A percentile compares a stretch with the other conserved stretches of the same genome.
These are phyloP conservation scores for Gleditsia sinensis DNA, from an alignment of 306 rosid species.

Conservation along the genomic window DNA sequence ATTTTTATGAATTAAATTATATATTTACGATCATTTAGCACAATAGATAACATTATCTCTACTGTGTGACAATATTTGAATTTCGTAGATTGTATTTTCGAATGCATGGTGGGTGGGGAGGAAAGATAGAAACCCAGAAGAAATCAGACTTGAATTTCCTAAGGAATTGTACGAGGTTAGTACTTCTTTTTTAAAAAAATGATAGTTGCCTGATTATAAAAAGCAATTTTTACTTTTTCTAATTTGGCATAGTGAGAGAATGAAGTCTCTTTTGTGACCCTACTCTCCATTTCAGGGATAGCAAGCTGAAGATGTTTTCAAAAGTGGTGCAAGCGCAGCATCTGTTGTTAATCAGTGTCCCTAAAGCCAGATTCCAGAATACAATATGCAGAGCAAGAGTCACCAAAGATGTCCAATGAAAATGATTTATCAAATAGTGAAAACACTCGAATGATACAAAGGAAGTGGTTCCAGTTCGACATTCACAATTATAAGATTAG, in stretches of 20 bases:
- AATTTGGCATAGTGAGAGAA: constrained; percentile 22
- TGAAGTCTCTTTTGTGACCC: constrained; percentile 16
- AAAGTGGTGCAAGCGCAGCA: constrained; percentile 75
- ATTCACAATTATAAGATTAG: no score
- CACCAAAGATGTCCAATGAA: constrained; percentile 48
- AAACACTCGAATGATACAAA: constrained; percentile 45
- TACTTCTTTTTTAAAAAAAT: constrained; percentile 17
- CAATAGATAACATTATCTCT: neutral
- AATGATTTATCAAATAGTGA: constrained; percentile 57
- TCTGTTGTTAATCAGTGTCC: constrained; percentile 50
- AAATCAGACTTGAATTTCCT: constrained; percentile 77
- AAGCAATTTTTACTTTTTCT: constrained; percentile 27
- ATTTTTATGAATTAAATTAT: no score
- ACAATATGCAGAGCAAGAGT: constrained; percentile 41
- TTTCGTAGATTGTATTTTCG: constrained; percentile 76
- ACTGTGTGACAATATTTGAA: constrained; percentile 24
- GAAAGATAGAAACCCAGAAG: constrained; percentile 81
- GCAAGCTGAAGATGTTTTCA: constrained; percentile 61
- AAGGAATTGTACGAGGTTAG: constrained; percentile 64
- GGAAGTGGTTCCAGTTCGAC: constrained; percentile 62
- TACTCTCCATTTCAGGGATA: constrained; percentile 57
- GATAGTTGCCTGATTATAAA: constrained; percentile 1
- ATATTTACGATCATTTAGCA: neutral
- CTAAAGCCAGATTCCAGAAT: constrained; percentile 47
- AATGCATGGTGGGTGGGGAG: constrained; percentile 97